Conservation (phyloP, 2,329 filamentous ascomycete genomes). For the Samsoniella hepiali region DNA sequence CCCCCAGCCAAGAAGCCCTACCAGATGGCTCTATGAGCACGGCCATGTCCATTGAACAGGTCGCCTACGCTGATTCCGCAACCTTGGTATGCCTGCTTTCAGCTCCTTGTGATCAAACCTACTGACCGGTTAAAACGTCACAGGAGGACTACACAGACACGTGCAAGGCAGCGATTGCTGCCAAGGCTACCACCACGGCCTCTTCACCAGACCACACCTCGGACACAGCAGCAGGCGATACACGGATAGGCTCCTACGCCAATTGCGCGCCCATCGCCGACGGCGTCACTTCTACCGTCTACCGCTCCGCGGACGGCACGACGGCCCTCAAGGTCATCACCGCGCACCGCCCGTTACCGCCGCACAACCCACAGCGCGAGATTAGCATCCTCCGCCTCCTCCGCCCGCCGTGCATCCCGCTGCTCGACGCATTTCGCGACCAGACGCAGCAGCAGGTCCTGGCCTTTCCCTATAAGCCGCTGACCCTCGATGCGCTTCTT, state of each 20-base stretch:
- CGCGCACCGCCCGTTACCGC: constrained; percentile 67
- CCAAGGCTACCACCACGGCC: constrained; percentile 20
- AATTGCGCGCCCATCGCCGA: constrained; percentile 54
- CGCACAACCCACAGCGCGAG: constrained; percentile 81
- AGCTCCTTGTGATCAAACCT: background rate
- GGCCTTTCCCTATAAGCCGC: constrained; percentile 78
- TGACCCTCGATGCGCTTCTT: constrained; percentile 69
- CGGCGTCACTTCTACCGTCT: constrained; percentile 82
- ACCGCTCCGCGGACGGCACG: constrained; percentile 54
- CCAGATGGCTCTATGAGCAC: constrained; percentile 31
- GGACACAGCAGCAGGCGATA: constrained; percentile 34
- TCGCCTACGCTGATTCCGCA: constrained; percentile 55
- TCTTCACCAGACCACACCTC: background rate
- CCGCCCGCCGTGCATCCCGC: constrained; percentile 55
- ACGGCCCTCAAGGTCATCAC: constrained; percentile 81
- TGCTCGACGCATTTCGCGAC: constrained; percentile 72
- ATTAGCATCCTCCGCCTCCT: constrained; percentile 66
- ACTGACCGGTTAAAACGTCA: constrained; percentile 15
- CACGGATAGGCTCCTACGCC: constrained; percentile 49
- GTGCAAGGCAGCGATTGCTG: constrained; percentile 28
- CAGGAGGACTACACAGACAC: constrained; percentile 58
- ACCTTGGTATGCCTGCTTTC: constrained; percentile 49
- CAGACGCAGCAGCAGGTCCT: constrained; percentile 70
- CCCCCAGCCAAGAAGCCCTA: constrained; percentile 31
- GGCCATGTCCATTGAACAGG: constrained; percentile 65